Base-by-base conservation (phyloP, 2,329 filamentous ascomycete genomes). In the Xylariaceae sp. region DNA sequence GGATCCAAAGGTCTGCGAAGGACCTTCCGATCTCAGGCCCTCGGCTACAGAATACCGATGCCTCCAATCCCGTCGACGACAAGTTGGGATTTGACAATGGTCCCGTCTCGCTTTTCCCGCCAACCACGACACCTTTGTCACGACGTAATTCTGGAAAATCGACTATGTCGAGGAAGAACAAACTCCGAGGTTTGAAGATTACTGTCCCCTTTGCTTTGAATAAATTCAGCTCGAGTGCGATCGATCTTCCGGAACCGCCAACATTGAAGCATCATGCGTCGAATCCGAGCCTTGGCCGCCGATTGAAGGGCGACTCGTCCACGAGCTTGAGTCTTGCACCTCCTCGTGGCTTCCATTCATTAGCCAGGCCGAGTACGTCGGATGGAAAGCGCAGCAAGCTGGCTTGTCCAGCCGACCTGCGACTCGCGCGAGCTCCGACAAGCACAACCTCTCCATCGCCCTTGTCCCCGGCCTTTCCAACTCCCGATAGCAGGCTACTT, bases 341-440 rank as follows among this genome's bases (percentile, higher is more conserved):
- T 16, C 60, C 63, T 3, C 55, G 61, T 9, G 53, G 61, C 8
- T 59, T 55, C 1, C 57, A 54, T 14, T 48, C 56, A 28, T 53
- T 55, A 6, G 47, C 54, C 12, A 54, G 59, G 15, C 59, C 60
- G 3, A 57, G 54, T 5, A 60, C 59, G 3, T 56, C 53, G 15
- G 61, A 60, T 4, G 60, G 53, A 6, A 46, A 27, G 16, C 62
- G 57, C 31, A 66, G 63, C 39, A 59, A 63, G 4, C 69, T 67
- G 61, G 60, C 68, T 5, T 70, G 69, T 43, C 68, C 71, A 0
- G 59, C 74, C n/a, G 67, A 73, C 9, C 62, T 70, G 21, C 66
- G 71, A 41, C 69, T 69, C 43, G 48, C 49, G 35, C 64, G 50
- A 36, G 57, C 0, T 32, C 33, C n/a, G 43, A 38, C 14, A 36